These are phyloP conservation scores for Ophiostoma sp. DNA, from an alignment of 2,329 filamentous ascomycete species.

Conservation along the genomic window DNA sequence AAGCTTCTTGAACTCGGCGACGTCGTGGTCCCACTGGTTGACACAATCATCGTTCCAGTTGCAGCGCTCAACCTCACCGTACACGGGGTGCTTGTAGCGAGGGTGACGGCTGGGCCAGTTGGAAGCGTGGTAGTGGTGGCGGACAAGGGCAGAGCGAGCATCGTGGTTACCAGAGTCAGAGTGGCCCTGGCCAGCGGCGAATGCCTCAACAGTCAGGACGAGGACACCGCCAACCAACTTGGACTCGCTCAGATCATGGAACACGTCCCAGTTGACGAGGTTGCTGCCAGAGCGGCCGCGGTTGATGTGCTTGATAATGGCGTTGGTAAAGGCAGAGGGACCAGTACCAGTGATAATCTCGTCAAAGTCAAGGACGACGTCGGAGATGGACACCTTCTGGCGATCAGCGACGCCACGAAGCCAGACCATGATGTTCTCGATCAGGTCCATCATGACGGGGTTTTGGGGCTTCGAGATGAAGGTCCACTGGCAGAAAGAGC, in stretches of 20 bases:
- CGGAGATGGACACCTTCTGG: slow-evolving; percentile 53
- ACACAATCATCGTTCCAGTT: slow-evolving; percentile 65
- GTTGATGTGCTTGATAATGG: slow-evolving; percentile 60
- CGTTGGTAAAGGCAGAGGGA: slow-evolving; percentile 62
- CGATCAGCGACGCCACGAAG: slow-evolving; percentile 53
- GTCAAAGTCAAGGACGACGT: slow-evolving; percentile 64
- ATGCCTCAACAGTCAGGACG: slow-evolving; percentile 65
- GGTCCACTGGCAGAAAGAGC: slow-evolving; percentile 71
- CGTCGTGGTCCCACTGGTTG: slow-evolving; percentile 59
- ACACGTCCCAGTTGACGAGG: slow-evolving; percentile 55
- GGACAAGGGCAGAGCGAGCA: slow-evolving; percentile 59
- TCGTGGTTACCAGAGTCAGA: slow-evolving; percentile 67
- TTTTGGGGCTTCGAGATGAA: slow-evolving; percentile 63
- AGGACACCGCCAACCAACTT: slow-evolving; percentile 59
- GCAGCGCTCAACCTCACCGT: slow-evolving; percentile 64
- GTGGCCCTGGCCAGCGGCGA: slow-evolving; percentile 67
- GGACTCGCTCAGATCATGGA: slow-evolving; percentile 62
- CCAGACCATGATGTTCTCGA: slow-evolving; percentile 65
- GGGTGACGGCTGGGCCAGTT: slow-evolving; percentile 64
- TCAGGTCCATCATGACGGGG: slow-evolving; percentile 61
- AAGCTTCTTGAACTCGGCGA: slow-evolving; percentile 54
- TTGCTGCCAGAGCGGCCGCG: slow-evolving; percentile 36
- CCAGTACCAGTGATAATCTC: slow-evolving; percentile 69
- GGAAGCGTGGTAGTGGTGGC: slow-evolving; percentile 70
- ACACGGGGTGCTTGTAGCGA: slow-evolving; percentile 61